phyloP scores from a whole-genome alignment of 2,329 filamentous ascomycete genomes.

The Myriosclerotinia curreyana region DNA sequence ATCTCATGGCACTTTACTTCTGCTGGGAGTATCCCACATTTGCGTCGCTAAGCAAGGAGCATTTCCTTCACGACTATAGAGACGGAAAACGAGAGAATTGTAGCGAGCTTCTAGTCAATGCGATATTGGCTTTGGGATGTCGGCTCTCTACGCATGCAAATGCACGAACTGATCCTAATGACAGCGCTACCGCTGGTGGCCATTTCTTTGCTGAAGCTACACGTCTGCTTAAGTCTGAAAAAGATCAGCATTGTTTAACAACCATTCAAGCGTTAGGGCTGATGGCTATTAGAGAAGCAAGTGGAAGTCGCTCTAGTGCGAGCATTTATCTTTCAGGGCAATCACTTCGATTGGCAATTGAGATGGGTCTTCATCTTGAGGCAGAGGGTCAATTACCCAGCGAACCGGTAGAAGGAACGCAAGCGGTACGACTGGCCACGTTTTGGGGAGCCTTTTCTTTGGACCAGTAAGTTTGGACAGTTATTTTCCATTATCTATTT shows the following conservation, averaged over 20 bases:
- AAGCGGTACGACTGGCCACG: constrained; percentile 48
- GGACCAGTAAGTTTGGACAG: constrained; percentile 54
- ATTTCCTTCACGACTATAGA: constrained; percentile 29
- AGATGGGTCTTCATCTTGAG: constrained; percentile 31
- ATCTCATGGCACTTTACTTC: constrained; percentile 64
- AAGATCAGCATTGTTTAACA: constrained; percentile 60
- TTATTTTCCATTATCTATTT: constrained; percentile 47
- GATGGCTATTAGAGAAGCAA: constrained; percentile 71
- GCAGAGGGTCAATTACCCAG: constrained; percentile 19
- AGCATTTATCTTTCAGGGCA: constrained; percentile 71
- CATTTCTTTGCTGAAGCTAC: constrained; percentile 71
- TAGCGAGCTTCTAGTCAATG: constrained; percentile 45
- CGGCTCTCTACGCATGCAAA: constrained; percentile 66
- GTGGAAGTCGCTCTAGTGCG: constrained; percentile 65
- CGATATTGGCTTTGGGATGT: constrained; percentile 54
- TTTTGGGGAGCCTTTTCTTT: constrained; percentile 47
- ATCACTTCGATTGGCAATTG: constrained; percentile 67
- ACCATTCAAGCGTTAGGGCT: constrained; percentile 72
- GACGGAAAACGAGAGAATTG: constrained; percentile 30
- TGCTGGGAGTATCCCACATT: constrained; percentile 75
- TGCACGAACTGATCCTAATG: constrained; percentile 59
- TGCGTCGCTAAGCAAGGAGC: constrained; percentile 58
- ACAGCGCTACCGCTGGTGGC: constrained; percentile 62
- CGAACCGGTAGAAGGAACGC: constrained; percentile 39
- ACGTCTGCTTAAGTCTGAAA: constrained; percentile 52